phyloP scores from a whole-genome alignment of 2,329 filamentous ascomycete species.

The Clathrospora elynae region DNA sequence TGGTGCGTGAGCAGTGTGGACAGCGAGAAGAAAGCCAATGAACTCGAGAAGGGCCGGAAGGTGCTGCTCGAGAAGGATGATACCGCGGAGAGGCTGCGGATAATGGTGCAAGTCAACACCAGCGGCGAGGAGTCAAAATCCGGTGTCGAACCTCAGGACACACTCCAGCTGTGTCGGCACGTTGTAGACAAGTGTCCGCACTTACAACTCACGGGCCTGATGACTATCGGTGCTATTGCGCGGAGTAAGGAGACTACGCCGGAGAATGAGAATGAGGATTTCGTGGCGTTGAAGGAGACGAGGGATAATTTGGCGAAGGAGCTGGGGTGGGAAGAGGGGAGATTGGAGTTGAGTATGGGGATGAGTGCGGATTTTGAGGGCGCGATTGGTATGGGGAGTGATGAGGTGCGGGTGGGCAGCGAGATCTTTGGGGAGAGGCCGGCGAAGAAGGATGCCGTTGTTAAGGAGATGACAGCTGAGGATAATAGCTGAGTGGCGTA shows the following conservation, averaged over 20 bases:
- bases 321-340: slow-evolving; percentile 60
- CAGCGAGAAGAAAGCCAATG: slow-evolving; percentile 80
- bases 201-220: slow-evolving; percentile 78
- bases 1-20: slow-evolving; percentile 94
- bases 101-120: slow-evolving; percentile 96
- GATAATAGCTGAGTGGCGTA: slow-evolving; percentile 27
- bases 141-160: slow-evolving; percentile 71
- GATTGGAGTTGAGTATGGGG: slow-evolving; percentile 92
- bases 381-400: slow-evolving; percentile 80
- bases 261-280: slow-evolving; percentile 91
- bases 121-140: slow-evolving; percentile 86
- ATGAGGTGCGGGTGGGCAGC: slow-evolving; percentile 89
- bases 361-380: slow-evolving; percentile 98
- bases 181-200: slow-evolving; percentile 73
- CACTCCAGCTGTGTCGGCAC: slow-evolving; percentile 69
- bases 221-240: slow-evolving; percentile 97
- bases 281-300: slow-evolving; percentile 69
- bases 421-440: slow-evolving; percentile 90
- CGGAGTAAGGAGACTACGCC: slow-evolving; percentile 71
- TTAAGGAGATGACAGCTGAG: slow-evolving; percentile 50
- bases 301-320: slow-evolving; percentile 71
- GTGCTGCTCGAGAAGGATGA: slow-evolving; percentile 53
- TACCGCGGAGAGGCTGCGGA: slow-evolving; percentile 58
- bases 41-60: slow-evolving; percentile 76
- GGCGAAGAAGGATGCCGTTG: slow-evolving; percentile 75